phyloP scores from a whole-genome alignment of 495 filamentous ascomycete genomes.

The Lasiosphaeria hispida region DNA sequence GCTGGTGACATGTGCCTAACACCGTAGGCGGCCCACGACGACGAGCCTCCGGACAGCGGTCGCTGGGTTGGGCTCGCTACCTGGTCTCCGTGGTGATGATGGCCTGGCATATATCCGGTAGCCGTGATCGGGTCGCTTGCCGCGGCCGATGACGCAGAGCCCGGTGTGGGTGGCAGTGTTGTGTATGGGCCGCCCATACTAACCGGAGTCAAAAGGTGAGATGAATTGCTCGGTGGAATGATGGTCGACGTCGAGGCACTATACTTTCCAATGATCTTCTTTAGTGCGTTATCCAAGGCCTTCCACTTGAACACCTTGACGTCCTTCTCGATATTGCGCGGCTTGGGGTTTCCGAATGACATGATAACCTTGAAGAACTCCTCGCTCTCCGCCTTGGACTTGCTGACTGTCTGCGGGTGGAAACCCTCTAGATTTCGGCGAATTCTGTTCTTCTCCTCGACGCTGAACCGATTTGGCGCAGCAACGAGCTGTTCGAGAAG shows the following conservation, averaged over 20 bases:
- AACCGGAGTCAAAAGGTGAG: conserved; percentile 32
- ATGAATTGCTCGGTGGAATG: conserved; percentile 16
- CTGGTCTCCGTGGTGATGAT: conserved; percentile 42
- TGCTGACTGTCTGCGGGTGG: conserved; percentile 84
- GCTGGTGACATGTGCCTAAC: conserved; percentile 38
- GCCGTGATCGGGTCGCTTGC: conserved; percentile 16
- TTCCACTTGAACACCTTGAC: conserved; percentile 98
- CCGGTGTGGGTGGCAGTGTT: conserved; percentile 38
- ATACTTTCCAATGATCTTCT: conserved; percentile 99
- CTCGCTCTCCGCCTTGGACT: conserved; percentile 85
- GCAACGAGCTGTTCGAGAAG: conserved; percentile 85
- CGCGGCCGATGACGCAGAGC: conserved; percentile 25
- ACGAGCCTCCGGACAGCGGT: conserved; percentile 34
- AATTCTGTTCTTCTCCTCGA: conserved; percentile 98
- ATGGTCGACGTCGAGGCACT: conserved; percentile 33
- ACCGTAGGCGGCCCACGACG: conserved; percentile 39
- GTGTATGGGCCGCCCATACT: conserved; percentile 38
- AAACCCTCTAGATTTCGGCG: conserved; percentile 92
- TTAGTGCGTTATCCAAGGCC: conserved; percentile 73
- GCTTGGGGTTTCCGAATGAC: conserved; percentile 93
- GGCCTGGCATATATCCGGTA: conserved; percentile 26
- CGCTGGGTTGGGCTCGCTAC: conserved; percentile 43
- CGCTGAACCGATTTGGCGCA: conserved; percentile 68
- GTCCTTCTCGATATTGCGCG: conserved; percentile 96
- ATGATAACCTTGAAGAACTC: conserved; percentile 99